Base-by-base conservation (phyloP, 495 filamentous ascomycete genomes). In the Lineolata rhizophorae region DNA sequence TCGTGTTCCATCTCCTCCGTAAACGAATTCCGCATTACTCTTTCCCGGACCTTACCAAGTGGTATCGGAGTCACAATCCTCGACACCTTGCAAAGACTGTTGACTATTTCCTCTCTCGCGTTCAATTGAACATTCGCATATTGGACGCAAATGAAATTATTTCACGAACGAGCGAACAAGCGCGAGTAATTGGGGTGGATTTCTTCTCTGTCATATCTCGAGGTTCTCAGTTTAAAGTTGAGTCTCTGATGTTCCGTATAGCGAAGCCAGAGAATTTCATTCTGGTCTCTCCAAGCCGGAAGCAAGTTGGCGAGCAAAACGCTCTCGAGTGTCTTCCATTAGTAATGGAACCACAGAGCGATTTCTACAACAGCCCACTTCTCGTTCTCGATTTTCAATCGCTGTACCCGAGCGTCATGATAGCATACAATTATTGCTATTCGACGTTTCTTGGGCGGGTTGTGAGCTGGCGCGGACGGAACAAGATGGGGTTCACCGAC, bases 361-460 rank as follows among this genome's bases (percentile, higher is more conserved):
- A 71, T 20, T 95, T 95, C 44, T 97, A 95, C 48, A 79, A 59
- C 18, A 85, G 78, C 36, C 87, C 87, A 0, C 47, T 97, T 9
- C 45, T 97, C 8, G 87, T 97, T 0, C 60, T 97, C 8, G 87
- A 97, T 52, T 97, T 97, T 40, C 90, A 95, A 48, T 87, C 78
- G 18, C 59, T 97, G 16, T 97, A 97, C 45, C 87, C 87, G 2
- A 92, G 82, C 45, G 72, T 95, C 29, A 95, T 97, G 83, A 94
- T 97, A 42, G 87, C 87, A 0, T 94, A 97, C 54, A 97, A 97
- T 48, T 93, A 94, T 53, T 97, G 87, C 56, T 97, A 97, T 50
- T 95, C 87, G 0, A 97, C 87, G 0, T 97, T 81, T 40, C 65
- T 97, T 5, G 87, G 87, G 2, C 69, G 87, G 29, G 68, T 85